Percentiles rank a stretch among this genome's conserved stretches.
phyloP scores from a whole-genome alignment of 257 asterid genomes.

The Echium plantagineum region DNA sequence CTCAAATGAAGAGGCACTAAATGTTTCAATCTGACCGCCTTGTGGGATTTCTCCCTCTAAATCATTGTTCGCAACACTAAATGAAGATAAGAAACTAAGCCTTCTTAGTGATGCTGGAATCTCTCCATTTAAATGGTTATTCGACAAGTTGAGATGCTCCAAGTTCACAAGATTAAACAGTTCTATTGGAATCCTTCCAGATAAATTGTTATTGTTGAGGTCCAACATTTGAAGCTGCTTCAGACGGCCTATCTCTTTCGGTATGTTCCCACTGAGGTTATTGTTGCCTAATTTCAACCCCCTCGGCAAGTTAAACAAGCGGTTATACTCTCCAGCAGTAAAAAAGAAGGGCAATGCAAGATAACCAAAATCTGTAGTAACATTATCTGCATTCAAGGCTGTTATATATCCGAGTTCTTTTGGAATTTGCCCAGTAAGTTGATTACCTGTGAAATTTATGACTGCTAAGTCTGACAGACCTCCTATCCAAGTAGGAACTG shows the following conservation, averaged over 20 bases:
- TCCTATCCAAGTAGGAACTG: slow-evolving; percentile 14
- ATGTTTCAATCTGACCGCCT: slow-evolving; percentile 9
- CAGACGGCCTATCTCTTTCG: slow-evolving; percentile 11
- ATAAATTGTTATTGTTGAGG: slow-evolving; percentile 5
- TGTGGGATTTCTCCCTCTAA: slow-evolving; percentile 2
- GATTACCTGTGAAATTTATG: slow-evolving; percentile 11
- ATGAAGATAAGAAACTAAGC: slow-evolving; percentile 9
- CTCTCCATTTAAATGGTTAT: slow-evolving; percentile 9
- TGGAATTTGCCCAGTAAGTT: slow-evolving; percentile 12
- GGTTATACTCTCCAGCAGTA: slow-evolving; percentile 8
- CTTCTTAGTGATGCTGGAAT: slow-evolving; percentile 1
- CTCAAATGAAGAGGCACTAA: slow-evolving; percentile 18
- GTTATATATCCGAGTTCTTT: slow-evolving; percentile 3
- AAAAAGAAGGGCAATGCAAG: slow-evolving; percentile 8
- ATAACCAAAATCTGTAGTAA: slow-evolving; percentile 3
- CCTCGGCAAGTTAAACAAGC: slow-evolving; percentile 9
- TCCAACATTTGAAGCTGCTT: slow-evolving; percentile 9
- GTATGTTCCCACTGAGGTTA: slow-evolving; percentile 6
- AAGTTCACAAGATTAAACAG: slow-evolving; percentile 6
- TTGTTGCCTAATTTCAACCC: slow-evolving; percentile 5
- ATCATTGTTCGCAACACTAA: slow-evolving; percentile 7
- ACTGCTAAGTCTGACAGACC: slow-evolving; percentile 6
- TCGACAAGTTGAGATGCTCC: slow-evolving; percentile 1
- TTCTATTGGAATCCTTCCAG: slow-evolving; percentile 11
- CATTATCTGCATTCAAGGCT: slow-evolving; percentile 1